Evolutionary conservation across 108 stramenopile species (phyloP).

Genomic region (Conticribra guillardii): DNA sequence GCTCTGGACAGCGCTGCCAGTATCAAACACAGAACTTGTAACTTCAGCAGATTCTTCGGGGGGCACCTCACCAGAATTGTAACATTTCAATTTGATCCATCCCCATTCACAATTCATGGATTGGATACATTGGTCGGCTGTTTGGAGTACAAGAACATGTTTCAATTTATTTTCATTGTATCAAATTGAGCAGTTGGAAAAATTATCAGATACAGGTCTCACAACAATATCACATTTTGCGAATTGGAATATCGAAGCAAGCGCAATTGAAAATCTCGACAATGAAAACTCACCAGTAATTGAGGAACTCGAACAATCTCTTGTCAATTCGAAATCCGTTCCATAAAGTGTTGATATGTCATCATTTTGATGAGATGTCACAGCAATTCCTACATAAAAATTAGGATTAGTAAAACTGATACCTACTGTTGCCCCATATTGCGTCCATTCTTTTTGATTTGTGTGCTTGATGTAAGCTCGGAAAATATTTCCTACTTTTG

Average conservation of each 20-base stretch:
- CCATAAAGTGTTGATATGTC: too few relatives aligned
- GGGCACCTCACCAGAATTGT: conserved; percentile 2
- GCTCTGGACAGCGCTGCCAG: neutral
- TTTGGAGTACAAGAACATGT: neutral
- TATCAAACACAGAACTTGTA: neutral
- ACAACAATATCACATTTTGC: too few relatives aligned
- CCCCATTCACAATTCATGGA: conserved; percentile 2
- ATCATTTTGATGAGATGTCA: conserved; percentile 1
- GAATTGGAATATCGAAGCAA: too few relatives aligned
- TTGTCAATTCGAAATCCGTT: conserved; percentile 4
- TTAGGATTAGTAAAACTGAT: neutral
- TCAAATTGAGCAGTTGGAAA: too few relatives aligned
- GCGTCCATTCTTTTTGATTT: neutral
- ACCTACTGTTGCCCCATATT: neutral
- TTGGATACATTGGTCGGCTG: neutral
- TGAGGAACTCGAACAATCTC: neutral
- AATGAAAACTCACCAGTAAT: too few relatives aligned
- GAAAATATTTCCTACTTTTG: conserved; percentile 36
- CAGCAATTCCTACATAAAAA: conserved; percentile 11
- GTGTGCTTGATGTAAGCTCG: conserved; percentile 31
- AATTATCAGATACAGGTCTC: too few relatives aligned
- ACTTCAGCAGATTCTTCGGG: neutral
- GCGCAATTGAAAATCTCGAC: too few relatives aligned
- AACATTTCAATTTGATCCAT: neutral
- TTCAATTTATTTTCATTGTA: neutral